These are phyloP conservation scores for Trametes cinnabarina DNA, from an alignment of 768 basidiomycete genomes.

Conservation along the genomic window DNA sequence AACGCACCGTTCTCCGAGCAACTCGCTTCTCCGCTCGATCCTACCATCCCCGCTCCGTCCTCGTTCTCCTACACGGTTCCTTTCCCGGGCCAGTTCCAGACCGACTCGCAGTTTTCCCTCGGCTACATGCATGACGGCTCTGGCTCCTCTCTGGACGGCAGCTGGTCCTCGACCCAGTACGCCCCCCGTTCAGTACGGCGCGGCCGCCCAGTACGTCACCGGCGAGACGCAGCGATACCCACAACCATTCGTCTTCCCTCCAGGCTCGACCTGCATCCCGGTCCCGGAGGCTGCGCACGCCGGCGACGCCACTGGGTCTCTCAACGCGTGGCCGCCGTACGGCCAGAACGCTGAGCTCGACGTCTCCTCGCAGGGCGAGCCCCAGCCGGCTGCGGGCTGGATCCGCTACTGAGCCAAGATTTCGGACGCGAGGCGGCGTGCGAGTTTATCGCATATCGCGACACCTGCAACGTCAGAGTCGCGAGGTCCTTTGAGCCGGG, in stretches of 20 bases:
- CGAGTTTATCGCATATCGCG: neutral
- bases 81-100: neutral
- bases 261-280: neutral
- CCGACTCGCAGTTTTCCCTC: neutral
- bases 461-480: neutral
- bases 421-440: neutral
- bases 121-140: neutral
- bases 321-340: neutral
- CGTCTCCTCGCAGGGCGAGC: conserved; percentile 2
- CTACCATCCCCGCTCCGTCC: neutral
- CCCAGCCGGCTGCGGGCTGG: neutral
- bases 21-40: neutral
- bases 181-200: neutral
- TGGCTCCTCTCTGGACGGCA: neutral
- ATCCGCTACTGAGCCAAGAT: neutral
- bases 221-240: neutral
- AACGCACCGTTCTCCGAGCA: neutral
- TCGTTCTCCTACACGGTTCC: neutral
- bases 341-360: conserved; percentile 1
- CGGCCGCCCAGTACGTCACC: neutral
- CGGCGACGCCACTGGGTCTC: neutral
- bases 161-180: neutral
- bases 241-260: neutral
- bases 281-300: neutral
- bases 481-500: too few relatives aligned